Evolutionary conservation across 2,329 filamentous ascomycete species (phyloP), one percentile per base, ranked within the genome.

Genomic region (Podosphaera xanthii): DNA sequence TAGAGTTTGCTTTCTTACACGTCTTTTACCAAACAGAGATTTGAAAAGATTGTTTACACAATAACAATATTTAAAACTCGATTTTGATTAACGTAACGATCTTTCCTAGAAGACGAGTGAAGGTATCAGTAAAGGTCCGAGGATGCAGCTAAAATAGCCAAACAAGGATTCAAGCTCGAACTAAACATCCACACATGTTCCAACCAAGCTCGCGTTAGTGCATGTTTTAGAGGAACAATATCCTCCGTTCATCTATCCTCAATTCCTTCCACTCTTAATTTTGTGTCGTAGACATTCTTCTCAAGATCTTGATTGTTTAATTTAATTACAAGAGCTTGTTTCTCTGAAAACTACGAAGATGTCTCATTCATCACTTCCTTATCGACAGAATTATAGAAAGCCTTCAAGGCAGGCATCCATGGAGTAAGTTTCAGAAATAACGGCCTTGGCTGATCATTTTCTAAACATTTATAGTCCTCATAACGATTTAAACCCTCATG

Each of bases 361-460:
- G 42, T 54, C 62, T 14, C 56, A 58, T 22, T 31, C 59, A 40
- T 58, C 36, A 40, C 5, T 66, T 36, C 65, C 65, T 2, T 68
- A 64, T 59, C 60, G 67, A 31, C 65, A 68, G 58, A 66, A 65
- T 58, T 64, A 62, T 54, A 63, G 64, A 48, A 65, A 67, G 62
- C 67, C 67, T 42, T 68, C 67, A 57, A 61, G 68, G 59, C 67
- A 69, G 60, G 68, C 67, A 44, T 67, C 65, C 31, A 65, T 69
- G 59, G 68, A 69, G 67, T 69, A 59, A 64, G 65, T 63, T 30
- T 31, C 31, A 22, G 36, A 50, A 30, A 14, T 53, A 53, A 42
- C 2, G 40, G 34, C 35, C 6, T 8, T 10, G 31, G 35, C 3
- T n/a, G 48, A 58, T 12, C 31, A 35, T 58, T 52, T 59, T 33